phyloP scores from a whole-genome alignment of 306 rosid species.

The Cicer cuneatum region DNA sequence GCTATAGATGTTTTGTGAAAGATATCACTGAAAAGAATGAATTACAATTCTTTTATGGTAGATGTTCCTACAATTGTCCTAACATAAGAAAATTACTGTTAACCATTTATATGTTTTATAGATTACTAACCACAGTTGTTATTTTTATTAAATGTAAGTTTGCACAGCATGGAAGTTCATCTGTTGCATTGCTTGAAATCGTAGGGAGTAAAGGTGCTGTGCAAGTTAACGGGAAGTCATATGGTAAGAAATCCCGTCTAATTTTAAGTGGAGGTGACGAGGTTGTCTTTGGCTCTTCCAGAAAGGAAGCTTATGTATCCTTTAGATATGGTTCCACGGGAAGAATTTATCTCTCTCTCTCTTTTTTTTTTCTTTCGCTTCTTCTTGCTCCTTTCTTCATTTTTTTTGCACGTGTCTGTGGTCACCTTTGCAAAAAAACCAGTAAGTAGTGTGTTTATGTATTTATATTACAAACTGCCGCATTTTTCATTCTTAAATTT shows the following conservation, averaged over 20 bases:
- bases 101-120: background rate
- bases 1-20: constrained; percentile 22
- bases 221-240: constrained; percentile 72
- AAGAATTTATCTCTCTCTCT: constrained; percentile 27
- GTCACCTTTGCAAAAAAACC: constrained; percentile 1
- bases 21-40: constrained; percentile 17
- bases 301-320: constrained; percentile 98
- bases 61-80: constrained; percentile 31
- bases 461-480: background rate
- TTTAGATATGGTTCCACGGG: constrained; percentile 45
- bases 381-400: constrained; percentile 33
- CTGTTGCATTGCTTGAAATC: constrained; percentile 77
- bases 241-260: constrained; percentile 57
- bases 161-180: constrained; percentile 69
- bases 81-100: constrained; percentile 13
- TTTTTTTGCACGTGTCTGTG: constrained; percentile 17
- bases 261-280: constrained; percentile 87
- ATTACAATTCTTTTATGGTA: background rate
- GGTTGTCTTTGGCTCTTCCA: constrained; percentile 69
- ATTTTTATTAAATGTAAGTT: constrained; percentile 46
- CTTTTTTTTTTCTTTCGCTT: constrained; percentile 3
- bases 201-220: constrained; percentile 75
- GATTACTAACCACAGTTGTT: constrained; percentile 41
- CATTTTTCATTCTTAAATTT: constrained; percentile 23
- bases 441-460: constrained; percentile 29